Percentiles rank a stretch among this genome's conserved stretches.
Evolutionary conservation across 1,284 basidiomycete species (phyloP).

Genomic region (Coriolopsis trogii): DNA sequence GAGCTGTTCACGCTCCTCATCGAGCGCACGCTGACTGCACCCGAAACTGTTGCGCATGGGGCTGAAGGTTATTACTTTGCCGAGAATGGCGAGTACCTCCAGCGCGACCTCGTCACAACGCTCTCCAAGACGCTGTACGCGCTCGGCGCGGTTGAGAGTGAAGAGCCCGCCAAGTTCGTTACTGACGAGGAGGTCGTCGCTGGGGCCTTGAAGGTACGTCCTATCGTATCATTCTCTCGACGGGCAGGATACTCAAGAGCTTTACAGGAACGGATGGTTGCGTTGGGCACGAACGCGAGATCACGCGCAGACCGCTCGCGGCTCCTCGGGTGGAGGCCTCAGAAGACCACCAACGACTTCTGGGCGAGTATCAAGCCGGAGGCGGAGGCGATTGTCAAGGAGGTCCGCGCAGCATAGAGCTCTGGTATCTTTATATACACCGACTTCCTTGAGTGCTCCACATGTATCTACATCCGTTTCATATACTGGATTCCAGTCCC

Average conservation of each 20-base stretch:
- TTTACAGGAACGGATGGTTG: background rate
- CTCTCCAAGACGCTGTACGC: slow-evolving; percentile 37
- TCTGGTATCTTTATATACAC: no score
- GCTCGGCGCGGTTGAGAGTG: slow-evolving; percentile 29
- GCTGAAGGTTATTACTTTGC: slow-evolving; percentile 46
- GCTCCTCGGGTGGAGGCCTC: slow-evolving; percentile 43
- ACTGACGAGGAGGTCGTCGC: slow-evolving; percentile 9
- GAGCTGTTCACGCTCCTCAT: slow-evolving; percentile 22
- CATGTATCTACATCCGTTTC: no score
- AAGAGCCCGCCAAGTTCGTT: slow-evolving; percentile 31
- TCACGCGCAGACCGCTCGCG: slow-evolving; percentile 41
- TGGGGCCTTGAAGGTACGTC: no score
- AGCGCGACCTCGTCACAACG: slow-evolving; percentile 36
- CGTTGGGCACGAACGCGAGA: slow-evolving; percentile 43
- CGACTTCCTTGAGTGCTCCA: no score
- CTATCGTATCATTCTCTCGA: no score
- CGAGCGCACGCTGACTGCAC: slow-evolving; percentile 10
- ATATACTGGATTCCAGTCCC: no score
- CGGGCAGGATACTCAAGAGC: no score
- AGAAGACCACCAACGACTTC: slow-evolving; percentile 27
- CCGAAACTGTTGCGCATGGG: slow-evolving; percentile 34
- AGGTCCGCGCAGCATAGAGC: no score
- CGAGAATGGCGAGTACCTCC: slow-evolving; percentile 44
- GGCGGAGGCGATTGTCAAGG: slow-evolving; percentile 7
- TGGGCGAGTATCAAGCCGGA: slow-evolving; percentile 18